Base-by-base conservation (phyloP, 768 basidiomycete species). In the Russula vinacea region DNA sequence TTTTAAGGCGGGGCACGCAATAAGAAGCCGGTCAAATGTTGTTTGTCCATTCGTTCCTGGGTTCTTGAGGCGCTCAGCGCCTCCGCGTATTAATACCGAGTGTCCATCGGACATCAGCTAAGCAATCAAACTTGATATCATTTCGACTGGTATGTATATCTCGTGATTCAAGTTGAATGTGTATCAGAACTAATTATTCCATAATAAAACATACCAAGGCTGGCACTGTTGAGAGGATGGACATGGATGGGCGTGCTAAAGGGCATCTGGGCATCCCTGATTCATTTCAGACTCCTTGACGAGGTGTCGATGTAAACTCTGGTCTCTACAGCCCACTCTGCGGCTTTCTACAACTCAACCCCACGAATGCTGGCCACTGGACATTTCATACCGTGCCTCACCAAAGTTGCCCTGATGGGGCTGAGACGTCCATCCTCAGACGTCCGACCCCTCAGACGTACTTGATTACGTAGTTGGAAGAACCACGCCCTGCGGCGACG, bases 251-350 rank as follows among this genome's bases (percentile, higher is more conserved):
- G 40, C 32, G 24, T 17, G 44, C n/a, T 32, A 35, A 49, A 39
- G 16, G 37, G 51, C 51, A 44, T 52, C 10, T 35, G n/a, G n/a
- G n/a, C n/a, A n/a, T n/a, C n/a, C n/a, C n/a, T 33, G 35, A 35
- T 35, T 35, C 33, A 55, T 62, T 32, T 33, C 24, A 40, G 50
- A 54, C 51, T 29, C 35, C n/a, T 47, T 47, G 56, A 24, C 44
- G 32, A 14, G 56, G 29, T n/a, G n/a, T 29, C 32, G 56, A 22
- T 32, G 33, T 45, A 2, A 33, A 42, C 17, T 55, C 45, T 35
- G 33, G 37, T 26, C 19, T 32, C n/a, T n/a, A 24, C n/a, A 8
- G 19, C 13, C 32, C 35, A 22, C 44, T 3, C 13, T n/a, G 26
- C 37, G 37, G 26, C n/a, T 62, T 40, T 32, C 1, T 32, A 35